Evolutionary conservation across 2,329 filamentous ascomycete genomes (phyloP).

Genomic region (Aphanocladium album): DNA sequence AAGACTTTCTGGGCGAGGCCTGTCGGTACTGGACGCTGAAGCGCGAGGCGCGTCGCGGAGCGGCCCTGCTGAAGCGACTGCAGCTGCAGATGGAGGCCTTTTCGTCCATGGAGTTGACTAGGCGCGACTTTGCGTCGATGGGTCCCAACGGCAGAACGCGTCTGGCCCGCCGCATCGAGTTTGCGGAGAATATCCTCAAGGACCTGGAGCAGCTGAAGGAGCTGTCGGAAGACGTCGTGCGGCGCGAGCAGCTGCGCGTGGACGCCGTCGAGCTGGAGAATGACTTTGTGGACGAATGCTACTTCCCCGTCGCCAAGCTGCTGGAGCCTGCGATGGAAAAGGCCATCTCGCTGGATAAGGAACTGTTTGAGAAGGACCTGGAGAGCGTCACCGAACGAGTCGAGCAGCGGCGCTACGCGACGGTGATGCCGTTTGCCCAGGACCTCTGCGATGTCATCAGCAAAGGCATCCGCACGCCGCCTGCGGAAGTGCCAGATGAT

Average conservation of each 20-base stretch:
- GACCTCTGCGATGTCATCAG: constrained; percentile 53
- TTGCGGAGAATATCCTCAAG: constrained; percentile 67
- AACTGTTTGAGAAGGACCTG: constrained; percentile 52
- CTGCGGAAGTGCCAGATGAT: constrained; percentile 23
- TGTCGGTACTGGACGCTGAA: constrained; percentile 99
- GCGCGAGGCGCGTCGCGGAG: constrained; percentile 84
- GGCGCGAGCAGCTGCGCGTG: constrained; percentile 73
- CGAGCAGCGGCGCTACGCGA: constrained; percentile 54
- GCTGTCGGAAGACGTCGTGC: constrained; percentile 65
- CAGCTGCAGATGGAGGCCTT: constrained; percentile 96
- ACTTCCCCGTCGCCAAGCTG: constrained; percentile 79
- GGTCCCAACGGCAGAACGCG: constrained; percentile 75
- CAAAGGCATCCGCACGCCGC: constrained; percentile 44
- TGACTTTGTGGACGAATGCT: constrained; percentile 79
- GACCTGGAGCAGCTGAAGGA: constrained; percentile 73
- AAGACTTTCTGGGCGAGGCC: constrained; percentile 86
- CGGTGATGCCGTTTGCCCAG: constrained; percentile 50
- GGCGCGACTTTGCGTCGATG: constrained; percentile 94
- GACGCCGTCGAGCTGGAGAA: constrained; percentile 71
- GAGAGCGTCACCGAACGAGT: constrained; percentile 45
- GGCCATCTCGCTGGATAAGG: constrained; percentile 67
- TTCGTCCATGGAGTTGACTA: constrained; percentile 93
- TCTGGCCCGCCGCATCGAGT: constrained; percentile 78
- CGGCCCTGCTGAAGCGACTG: constrained; percentile 84
- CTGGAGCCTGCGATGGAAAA: constrained; percentile 75